These are phyloP conservation scores for Centaurea solstitialis DNA, from an alignment of 129 eudicot genomes.

Conservation along the genomic window DNA sequence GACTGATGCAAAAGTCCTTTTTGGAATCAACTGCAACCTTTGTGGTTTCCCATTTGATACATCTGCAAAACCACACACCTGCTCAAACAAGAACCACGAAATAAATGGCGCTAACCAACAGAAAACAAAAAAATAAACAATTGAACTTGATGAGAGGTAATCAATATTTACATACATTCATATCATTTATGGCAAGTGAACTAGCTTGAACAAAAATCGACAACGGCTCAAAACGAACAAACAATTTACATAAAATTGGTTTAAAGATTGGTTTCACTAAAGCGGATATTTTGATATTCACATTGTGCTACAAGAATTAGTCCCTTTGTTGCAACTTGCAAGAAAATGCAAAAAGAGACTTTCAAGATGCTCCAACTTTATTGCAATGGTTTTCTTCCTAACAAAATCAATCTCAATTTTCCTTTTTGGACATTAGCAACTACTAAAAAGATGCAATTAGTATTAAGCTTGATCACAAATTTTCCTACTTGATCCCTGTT, in stretches of 20 bases:
- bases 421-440: not conserved
- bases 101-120: slow-evolving; percentile 34
- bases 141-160: not conserved
- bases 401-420: not conserved
- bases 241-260: not conserved
- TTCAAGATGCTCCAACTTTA: not conserved
- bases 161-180: too few relatives aligned
- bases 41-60: slow-evolving; percentile 51
- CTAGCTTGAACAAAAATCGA: not conserved
- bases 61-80: slow-evolving; percentile 74
- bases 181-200: not conserved
- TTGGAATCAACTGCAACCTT: slow-evolving; percentile 45
- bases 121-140: not conserved
- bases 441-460: not conserved
- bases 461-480: not conserved
- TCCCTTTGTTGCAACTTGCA: too few relatives aligned
- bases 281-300: not conserved
- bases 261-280: not conserved
- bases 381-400: not conserved
- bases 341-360: too few relatives aligned
- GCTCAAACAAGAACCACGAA: slow-evolving; percentile 43
- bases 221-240: not conserved
- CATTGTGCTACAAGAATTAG: not conserved
- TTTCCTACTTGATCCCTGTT: slow-evolving; percentile 3
- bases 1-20: slow-evolving; percentile 78